Conservation (phyloP, 768 basidiomycete genomes). For the Amanita muscaria region DNA sequence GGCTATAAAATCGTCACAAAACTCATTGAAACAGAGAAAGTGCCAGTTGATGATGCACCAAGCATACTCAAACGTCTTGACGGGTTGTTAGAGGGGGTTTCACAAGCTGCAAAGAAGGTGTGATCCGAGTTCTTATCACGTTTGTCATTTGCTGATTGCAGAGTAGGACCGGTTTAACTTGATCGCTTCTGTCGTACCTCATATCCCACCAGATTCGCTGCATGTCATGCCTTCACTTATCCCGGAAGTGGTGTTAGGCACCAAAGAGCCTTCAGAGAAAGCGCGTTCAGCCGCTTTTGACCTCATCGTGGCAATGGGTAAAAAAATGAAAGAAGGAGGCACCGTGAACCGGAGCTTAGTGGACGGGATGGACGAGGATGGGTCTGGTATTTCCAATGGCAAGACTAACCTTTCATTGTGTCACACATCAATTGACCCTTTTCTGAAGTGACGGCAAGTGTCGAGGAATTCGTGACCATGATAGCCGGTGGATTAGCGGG, state of each 20-base stretch:
- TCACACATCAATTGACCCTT: neutral
- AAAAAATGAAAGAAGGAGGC: conserved; percentile 85
- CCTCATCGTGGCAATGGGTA: conserved; percentile 82
- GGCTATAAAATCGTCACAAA: conserved; percentile 83
- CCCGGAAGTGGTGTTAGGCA: conserved; percentile 90
- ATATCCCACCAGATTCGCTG: conserved; percentile 60
- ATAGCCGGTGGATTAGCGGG: conserved; percentile 90
- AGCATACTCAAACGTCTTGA: conserved; percentile 57
- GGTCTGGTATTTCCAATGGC: conserved; percentile 33
- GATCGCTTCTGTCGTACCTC: conserved; percentile 57
- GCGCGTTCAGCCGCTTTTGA: conserved; percentile 86
- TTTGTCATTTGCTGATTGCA: conserved; percentile 7
- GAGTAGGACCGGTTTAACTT: conserved; percentile 75
- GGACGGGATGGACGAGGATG: conserved; percentile 78
- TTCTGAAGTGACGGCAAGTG: conserved; percentile 49
- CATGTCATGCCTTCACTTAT: conserved; percentile 84
- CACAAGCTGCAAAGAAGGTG: conserved; percentile 84
- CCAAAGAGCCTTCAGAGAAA: conserved; percentile 95
- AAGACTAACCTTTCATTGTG: conserved; percentile 16
- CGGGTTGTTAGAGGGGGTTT: conserved; percentile 52
- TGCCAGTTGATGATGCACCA: conserved; percentile 41
- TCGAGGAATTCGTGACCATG: conserved; percentile 96
- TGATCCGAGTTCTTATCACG: neutral
- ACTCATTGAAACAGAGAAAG: conserved; percentile 56
- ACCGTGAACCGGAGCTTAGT: conserved; percentile 67